Conservation (phyloP, 352 stramenopile genomes). For the Halophytophthora batemanensis region DNA sequence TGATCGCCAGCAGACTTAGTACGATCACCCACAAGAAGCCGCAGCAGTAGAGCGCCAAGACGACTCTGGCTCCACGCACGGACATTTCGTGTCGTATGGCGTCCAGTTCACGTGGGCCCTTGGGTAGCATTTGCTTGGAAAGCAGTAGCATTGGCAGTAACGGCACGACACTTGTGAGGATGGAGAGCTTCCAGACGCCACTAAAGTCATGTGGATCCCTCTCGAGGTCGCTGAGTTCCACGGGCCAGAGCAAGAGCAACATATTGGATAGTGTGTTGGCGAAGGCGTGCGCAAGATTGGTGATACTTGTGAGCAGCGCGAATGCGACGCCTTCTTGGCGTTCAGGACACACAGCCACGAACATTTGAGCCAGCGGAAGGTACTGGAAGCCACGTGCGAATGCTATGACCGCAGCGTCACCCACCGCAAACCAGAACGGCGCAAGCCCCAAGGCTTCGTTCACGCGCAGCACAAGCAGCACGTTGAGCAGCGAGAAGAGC, state of each 20-base stretch:
- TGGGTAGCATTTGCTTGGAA: slow-evolving; percentile 47
- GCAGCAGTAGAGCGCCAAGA: slow-evolving; percentile 44
- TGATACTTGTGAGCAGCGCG: slow-evolving; percentile 73
- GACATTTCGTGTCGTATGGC: slow-evolving; percentile 55
- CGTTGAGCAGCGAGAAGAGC: slow-evolving; percentile 66
- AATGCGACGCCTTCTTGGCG: slow-evolving; percentile 76
- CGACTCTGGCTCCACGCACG: slow-evolving; percentile 18
- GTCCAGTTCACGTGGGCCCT: slow-evolving; percentile 43
- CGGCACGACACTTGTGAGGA: slow-evolving; percentile 58
- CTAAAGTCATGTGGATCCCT: slow-evolving; percentile 35
- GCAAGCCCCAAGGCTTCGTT: slow-evolving; percentile 61
- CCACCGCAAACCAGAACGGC: slow-evolving; percentile 76
- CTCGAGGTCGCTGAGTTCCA: slow-evolving; percentile 60
- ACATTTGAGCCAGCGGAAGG: slow-evolving; percentile 73
- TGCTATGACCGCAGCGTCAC: slow-evolving; percentile 58
- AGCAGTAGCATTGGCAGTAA: slow-evolving; percentile 47
- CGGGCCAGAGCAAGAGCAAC: slow-evolving; percentile 66
- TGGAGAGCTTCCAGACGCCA: slow-evolving; percentile 78
- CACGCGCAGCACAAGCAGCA: slow-evolving; percentile 60
- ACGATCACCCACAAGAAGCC: slow-evolving; percentile 65
- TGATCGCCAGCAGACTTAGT: slow-evolving; percentile 66
- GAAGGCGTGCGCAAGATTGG: slow-evolving; percentile 68
- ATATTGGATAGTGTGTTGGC: slow-evolving; percentile 77
- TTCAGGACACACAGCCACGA: slow-evolving; percentile 69
- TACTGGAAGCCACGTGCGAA: slow-evolving; percentile 80